A percentile compares a stretch with the other conserved stretches of the same genome.
Evolutionary conservation across 1,284 basidiomycete genomes (phyloP).

Genomic region (Boletellus deceptivus): DNA sequence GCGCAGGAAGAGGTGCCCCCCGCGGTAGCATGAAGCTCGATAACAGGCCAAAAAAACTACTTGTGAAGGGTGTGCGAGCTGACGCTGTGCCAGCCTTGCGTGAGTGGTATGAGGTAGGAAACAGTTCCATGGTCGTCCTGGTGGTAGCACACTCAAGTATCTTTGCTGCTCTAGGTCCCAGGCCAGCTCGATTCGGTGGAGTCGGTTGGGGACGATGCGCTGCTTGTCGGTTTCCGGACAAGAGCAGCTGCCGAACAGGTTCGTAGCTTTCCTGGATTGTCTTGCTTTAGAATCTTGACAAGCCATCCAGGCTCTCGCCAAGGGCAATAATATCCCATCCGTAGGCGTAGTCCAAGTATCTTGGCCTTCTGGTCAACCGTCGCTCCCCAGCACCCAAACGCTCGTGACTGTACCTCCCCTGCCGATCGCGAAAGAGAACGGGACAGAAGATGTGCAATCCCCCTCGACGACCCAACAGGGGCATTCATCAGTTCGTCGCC

Average conservation of each 20-base stretch:
- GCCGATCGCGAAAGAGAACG: conserved; percentile 14
- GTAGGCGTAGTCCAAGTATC: conserved; percentile 62
- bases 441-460: conserved; percentile 7
- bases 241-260: conserved; percentile 77
- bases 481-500: conserved; percentile 28
- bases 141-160: conserved; percentile 8
- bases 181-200: conserved; percentile 68
- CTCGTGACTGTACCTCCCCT: conserved; percentile 16
- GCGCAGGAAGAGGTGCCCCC: conserved; percentile 62
- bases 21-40: conserved; percentile 83
- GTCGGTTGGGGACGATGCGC: conserved; percentile 48
- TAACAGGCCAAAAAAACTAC: conserved; percentile 82
- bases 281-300: conserved; percentile 8
- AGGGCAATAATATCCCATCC: conserved; percentile 60
- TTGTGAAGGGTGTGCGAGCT: conserved; percentile 65
- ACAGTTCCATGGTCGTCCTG: neutral
- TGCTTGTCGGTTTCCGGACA: conserved; percentile 65
- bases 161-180: conserved; percentile 44
- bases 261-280: conserved; percentile 11
- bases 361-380: conserved; percentile 53
- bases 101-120: conserved; percentile 79
- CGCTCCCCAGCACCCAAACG: conserved; percentile 19
- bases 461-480: conserved; percentile 14
- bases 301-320: conserved; percentile 56
- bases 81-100: conserved; percentile 61